These are phyloP conservation scores for Penicillium sp. DNA, from an alignment of 2,329 filamentous ascomycete species.

Conservation along the genomic window DNA sequence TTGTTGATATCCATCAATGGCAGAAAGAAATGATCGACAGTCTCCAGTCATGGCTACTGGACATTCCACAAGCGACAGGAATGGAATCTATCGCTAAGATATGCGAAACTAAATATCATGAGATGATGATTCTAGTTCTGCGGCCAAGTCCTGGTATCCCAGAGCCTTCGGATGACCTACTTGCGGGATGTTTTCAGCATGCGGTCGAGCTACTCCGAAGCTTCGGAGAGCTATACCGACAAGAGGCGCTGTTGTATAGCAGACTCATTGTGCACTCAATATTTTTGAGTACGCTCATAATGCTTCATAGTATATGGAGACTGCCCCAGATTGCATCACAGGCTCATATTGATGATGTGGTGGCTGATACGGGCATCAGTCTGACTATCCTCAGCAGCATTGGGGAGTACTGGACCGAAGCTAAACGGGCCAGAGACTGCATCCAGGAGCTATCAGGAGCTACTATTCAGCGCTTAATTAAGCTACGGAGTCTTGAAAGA, in stretches of 20 bases:
- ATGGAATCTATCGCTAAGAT: constrained; percentile 26
- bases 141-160: constrained; percentile 59
- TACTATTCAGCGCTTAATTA: constrained; percentile 31
- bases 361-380: constrained; percentile 47
- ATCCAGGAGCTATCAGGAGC: constrained; percentile 34
- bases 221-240: constrained; percentile 50
- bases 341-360: constrained; percentile 46
- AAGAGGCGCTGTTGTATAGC: constrained; percentile 52
- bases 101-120: constrained; percentile 54
- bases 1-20: constrained; percentile 53
- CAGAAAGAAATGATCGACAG: constrained; percentile 48
- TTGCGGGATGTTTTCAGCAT: constrained; percentile 51
- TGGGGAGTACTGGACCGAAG: constrained; percentile 58
- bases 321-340: constrained; percentile 47
- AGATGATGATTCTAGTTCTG: constrained; percentile 54
- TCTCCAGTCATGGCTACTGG: constrained; percentile 47
- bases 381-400: constrained; percentile 56
- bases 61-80: constrained; percentile 37
- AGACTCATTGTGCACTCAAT: constrained; percentile 56
- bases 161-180: constrained; percentile 46
- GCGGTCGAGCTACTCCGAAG: constrained; percentile 48
- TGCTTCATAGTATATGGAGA: constrained; percentile 57
- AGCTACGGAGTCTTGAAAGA: constrained; percentile 16
- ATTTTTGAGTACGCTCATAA: constrained; percentile 54
- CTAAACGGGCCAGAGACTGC: constrained; percentile 38